phyloP scores from a whole-genome alignment of 2,329 filamentous ascomycete species.

The Pyrenophora teres region DNA sequence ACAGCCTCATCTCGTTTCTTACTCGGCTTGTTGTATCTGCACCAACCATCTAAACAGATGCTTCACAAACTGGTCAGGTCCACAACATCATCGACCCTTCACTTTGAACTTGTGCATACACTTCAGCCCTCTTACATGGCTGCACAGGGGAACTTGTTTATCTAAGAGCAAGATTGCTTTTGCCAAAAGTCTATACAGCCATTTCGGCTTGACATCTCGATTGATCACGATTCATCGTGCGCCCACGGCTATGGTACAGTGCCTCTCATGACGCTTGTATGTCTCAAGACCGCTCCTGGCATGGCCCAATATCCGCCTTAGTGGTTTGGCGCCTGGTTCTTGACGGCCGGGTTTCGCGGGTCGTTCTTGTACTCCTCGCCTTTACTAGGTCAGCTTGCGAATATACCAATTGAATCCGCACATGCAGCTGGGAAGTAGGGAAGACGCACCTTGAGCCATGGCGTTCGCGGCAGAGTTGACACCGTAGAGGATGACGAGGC shows the following conservation, averaged over 20 bases:
- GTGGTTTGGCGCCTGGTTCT: constrained; percentile 41
- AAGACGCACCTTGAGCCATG: constrained; percentile 75
- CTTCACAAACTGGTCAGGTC: too few species aligned
- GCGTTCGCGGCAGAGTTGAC: constrained; percentile 81
- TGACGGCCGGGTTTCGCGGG: constrained; percentile 73
- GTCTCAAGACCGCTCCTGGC: constrained; percentile 15
- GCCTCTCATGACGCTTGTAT: constrained; percentile 29
- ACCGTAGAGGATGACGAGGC: constrained; percentile 85
- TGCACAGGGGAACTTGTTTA: not conserved
- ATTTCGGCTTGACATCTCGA: constrained; percentile 21
- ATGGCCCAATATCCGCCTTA: constrained; percentile 28
- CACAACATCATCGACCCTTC: too few species aligned
- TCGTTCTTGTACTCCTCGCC: constrained; percentile 97
- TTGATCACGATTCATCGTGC: constrained; percentile 11
- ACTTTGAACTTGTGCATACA: too few species aligned
- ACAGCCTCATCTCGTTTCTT: not conserved
- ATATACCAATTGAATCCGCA: not conserved
- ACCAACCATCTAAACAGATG: too few species aligned
- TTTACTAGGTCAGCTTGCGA: constrained; percentile 49
- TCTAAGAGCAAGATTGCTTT: constrained; percentile 22
- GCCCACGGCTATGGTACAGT: constrained; percentile 45
- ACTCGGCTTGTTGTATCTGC: not conserved
- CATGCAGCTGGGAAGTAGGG: not conserved
- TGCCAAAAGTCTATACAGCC: constrained; percentile 42
- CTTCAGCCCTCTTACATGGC: not conserved